Evolutionary conservation across 768 basidiomycete species (phyloP), one percentile per base, ranked within the genome.

Genomic region (Phaeotremella fagi): DNA sequence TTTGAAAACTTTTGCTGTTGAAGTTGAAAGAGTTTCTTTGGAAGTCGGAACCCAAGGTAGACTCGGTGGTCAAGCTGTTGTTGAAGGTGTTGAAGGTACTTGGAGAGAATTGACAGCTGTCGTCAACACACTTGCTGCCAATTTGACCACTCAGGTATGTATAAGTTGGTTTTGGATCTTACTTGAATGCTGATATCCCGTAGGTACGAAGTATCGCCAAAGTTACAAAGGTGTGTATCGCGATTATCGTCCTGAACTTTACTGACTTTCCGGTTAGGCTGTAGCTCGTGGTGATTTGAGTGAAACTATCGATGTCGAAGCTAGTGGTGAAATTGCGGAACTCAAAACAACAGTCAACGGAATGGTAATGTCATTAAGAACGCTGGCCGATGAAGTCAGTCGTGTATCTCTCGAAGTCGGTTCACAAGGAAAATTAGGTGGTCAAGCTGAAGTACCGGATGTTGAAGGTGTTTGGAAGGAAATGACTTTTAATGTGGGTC

Each of bases 381-480:
- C 88, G 64, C 90, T 97, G 73, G 90, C 92, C 43, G 85, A 85
- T 72, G 89, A 91, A 74, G 89, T 91, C 37, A 90, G 88, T 51
- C 82, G 90, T 52, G 90, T 94, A 72, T 72, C 68, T 26, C 68
- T 78, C 18, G 76, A 77, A 48, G 74, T 75, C 60, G 77, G 78
- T 44, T 76, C 72, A 33, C 74, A 82, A 79, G 79, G 79, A 72
- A 94, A 88, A 44, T 79, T 97, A 72, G 92, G 91, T 44, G 91
- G 91, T 16, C 91, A 95, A 71, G 91, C 91, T 0, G 82, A 79
- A 52, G 91, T 94, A 0, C 85, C 87, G n/a, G 89, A 87, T 44
- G 90, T 92, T 0, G 85, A 90, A 70, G 90, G 90, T 48, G 90
- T 89, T 79, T 91, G 90, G 90, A 90, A 91, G 80, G 70, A 72